A percentile compares a stretch with the other conserved stretches of the same genome.
Evolutionary conservation across 2,329 filamentous ascomycete species (phyloP).

Genomic region (Hysterium pulicare): DNA sequence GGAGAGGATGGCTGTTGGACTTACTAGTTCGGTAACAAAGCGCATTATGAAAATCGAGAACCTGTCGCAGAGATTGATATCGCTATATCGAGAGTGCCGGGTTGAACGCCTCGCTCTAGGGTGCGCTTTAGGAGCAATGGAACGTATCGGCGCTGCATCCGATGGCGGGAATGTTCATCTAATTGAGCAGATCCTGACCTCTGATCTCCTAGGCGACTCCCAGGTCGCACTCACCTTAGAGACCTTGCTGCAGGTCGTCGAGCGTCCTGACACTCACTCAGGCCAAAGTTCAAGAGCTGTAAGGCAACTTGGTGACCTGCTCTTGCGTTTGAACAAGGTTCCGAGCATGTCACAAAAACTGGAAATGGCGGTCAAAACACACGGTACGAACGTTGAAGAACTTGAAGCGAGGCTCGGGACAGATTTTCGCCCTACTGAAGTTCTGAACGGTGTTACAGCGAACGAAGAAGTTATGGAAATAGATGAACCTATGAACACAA

Average conservation of each 20-base stretch:
- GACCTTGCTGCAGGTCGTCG: constrained; percentile 57
- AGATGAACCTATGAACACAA: constrained; percentile 34
- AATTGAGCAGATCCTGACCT: constrained; percentile 60
- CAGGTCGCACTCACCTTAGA: constrained; percentile 66
- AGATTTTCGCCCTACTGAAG: constrained; percentile 48
- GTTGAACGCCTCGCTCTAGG: constrained; percentile 71
- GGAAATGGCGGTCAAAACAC: constrained; percentile 62
- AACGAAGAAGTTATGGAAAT: constrained; percentile 53
- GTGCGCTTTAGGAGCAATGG: constrained; percentile 53
- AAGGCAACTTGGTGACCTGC: constrained; percentile 28
- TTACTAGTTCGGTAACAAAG: constrained; percentile 68
- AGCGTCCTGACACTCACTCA: constrained; percentile 56
- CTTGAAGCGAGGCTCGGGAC: constrained; percentile 73
- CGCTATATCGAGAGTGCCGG: constrained; percentile 62
- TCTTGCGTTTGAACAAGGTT: constrained; percentile 29
- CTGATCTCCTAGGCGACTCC: constrained; percentile 59
- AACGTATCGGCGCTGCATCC: constrained; percentile 9
- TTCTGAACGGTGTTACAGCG: constrained; percentile 50
- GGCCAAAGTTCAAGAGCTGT: constrained; percentile 46
- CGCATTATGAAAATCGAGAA: constrained; percentile 63
- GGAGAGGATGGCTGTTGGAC: constrained; percentile 65
- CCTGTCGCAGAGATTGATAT: constrained; percentile 57
- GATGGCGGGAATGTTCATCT: constrained; percentile 32
- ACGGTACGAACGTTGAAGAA: constrained; percentile 68
- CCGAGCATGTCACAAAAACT: constrained; percentile 54